Evolutionary conservation across 139 green algal genomes (phyloP).

Genomic region (Gonium pectorale): DNA sequence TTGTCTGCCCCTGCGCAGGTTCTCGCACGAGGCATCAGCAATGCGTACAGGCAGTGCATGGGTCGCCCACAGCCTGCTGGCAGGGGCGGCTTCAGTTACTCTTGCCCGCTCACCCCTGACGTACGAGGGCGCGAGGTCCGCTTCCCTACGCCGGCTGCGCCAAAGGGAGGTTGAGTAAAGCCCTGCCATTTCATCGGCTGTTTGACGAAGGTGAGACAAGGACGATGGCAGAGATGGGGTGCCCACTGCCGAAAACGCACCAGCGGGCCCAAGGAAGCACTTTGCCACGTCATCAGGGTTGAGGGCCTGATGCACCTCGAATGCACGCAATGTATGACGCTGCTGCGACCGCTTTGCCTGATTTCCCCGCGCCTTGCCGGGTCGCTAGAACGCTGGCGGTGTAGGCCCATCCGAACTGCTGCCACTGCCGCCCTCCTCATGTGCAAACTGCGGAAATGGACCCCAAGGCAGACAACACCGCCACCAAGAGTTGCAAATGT

Average conservation of each 20-base stretch:
- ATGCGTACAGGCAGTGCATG: conserved; percentile 1
- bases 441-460: no score
- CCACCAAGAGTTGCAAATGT: no score
- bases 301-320: no score
- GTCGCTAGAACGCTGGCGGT: no score
- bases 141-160: background rate
- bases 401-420: no score
- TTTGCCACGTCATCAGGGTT: background rate
- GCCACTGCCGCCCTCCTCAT: no score
- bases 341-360: no score
- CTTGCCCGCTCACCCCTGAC: background rate
- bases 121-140: background rate
- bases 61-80: background rate
- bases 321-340: no score
- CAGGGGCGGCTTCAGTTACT: background rate
- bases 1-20: background rate
- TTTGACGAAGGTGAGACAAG: background rate
- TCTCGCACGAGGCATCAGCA: conserved; percentile 1
- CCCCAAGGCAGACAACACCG: no score
- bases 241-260: background rate
- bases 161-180: background rate
- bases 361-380: no score
- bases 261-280: background rate
- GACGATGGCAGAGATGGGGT: background rate
- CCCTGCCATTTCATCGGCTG: background rate